Conservation (phyloP, 495 filamentous ascomycete species). For the Daldinia bambusicola region DNA sequence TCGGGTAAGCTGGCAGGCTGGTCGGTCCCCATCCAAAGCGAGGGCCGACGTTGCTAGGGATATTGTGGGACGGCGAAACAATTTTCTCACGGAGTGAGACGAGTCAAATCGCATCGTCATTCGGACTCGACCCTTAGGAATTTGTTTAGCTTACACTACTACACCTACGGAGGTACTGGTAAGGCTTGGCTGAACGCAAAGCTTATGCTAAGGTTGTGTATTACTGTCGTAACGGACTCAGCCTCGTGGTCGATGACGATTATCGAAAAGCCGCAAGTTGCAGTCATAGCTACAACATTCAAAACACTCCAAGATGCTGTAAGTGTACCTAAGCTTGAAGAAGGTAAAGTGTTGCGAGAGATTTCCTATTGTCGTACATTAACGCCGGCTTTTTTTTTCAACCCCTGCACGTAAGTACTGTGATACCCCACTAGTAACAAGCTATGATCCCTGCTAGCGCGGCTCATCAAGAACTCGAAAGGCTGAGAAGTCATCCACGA, state of each 20-base stretch:
- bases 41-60: conserved; percentile 20
- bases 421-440: conserved; percentile 15
- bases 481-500: conserved; percentile 35
- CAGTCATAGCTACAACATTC: background rate
- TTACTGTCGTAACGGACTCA: background rate
- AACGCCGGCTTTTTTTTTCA: conserved; percentile 15
- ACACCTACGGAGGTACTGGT: no score
- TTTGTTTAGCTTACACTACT: background rate
- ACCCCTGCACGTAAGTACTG: conserved; percentile 3
- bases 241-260: background rate
- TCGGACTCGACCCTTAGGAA: background rate
- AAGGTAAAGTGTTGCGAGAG: background rate
- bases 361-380: conserved; percentile 8
- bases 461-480: conserved; percentile 42
- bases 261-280: background rate
- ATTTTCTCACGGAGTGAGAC: conserved; percentile 31
- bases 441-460: conserved; percentile 37
- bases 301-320: background rate
- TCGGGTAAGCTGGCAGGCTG: conserved; percentile 23
- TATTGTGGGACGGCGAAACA: conserved; percentile 6
- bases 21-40: conserved; percentile 11
- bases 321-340: background rate
- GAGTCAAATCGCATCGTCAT: conserved; percentile 2
- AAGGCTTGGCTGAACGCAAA: conserved; percentile 10
- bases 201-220: conserved; percentile 13